Evolutionary conservation across 2,329 filamentous ascomycete genomes (phyloP).

Genomic region (Ceratocystis smalleyi): DNA sequence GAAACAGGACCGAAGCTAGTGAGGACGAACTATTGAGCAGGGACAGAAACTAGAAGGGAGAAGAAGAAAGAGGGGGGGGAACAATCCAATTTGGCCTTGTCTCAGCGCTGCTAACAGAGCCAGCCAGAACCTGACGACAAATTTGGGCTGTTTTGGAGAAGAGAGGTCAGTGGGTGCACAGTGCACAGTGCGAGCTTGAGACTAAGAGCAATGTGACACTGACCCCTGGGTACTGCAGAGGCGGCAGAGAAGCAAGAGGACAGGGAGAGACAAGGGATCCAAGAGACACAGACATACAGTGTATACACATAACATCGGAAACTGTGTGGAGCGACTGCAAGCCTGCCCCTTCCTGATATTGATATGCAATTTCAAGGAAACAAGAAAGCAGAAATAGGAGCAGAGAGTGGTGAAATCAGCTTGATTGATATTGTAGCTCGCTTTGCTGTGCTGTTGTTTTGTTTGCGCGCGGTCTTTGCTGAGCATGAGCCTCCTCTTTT

Average conservation of each 20-base stretch:
- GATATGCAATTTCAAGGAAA: background rate
- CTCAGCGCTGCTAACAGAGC: too few relatives aligned
- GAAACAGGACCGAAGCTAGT: conserved; percentile 4
- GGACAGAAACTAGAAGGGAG: background rate
- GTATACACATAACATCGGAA: background rate
- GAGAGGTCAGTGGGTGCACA: background rate
- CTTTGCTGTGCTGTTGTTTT: too few relatives aligned
- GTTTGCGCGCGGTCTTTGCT: background rate
- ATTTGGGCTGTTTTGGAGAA: background rate
- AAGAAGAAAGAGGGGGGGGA: background rate
- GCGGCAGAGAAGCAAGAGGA: background rate
- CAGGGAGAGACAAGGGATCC: background rate
- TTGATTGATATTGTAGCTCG: background rate
- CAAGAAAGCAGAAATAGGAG: background rate
- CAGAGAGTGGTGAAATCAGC: too few relatives aligned
- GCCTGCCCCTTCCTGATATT: background rate
- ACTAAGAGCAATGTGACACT: background rate
- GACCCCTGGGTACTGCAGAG: conserved; percentile 2
- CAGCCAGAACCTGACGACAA: background rate
- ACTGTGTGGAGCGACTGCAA: conserved; percentile 1
- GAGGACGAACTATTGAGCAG: background rate
- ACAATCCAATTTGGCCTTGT: background rate
- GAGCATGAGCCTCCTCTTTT: background rate
- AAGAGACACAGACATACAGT: background rate
- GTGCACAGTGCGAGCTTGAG: background rate